phyloP scores from a whole-genome alignment of 768 basidiomycete species.

The Hericium rajendrae region DNA sequence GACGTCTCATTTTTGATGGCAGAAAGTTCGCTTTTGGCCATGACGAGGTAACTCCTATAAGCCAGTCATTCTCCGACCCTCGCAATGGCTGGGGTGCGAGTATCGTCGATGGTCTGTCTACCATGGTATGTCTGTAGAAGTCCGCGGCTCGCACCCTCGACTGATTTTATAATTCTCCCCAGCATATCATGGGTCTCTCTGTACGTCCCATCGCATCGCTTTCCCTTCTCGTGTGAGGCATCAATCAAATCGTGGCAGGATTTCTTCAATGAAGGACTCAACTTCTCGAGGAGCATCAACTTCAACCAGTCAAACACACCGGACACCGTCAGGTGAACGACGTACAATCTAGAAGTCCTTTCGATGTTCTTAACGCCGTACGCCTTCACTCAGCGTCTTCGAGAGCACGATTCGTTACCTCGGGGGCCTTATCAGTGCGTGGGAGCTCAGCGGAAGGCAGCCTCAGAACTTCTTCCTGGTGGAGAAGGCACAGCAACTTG shows the following conservation, averaged over 20 bases:
- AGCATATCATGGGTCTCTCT: conserved; percentile 51
- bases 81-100: conserved; percentile 45
- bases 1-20: background rate
- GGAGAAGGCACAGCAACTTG: conserved; percentile 51
- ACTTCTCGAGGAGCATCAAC: conserved; percentile 43
- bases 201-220: conserved; percentile 19
- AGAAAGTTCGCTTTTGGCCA: conserved; percentile 52
- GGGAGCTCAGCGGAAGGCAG: conserved; percentile 50
- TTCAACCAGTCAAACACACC: conserved; percentile 39
- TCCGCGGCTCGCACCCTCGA: too few relatives aligned
- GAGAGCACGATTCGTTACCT: conserved; percentile 72
- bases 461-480: conserved; percentile 37
- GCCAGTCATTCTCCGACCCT: conserved; percentile 28
- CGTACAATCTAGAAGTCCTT: background rate
- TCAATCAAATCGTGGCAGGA: conserved; percentile 19
- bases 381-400: conserved; percentile 24
- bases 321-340: conserved; percentile 34
- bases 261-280: conserved; percentile 44
- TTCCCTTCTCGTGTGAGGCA: too few relatives aligned
- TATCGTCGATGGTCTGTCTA: conserved; percentile 52
- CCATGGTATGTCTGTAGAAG: conserved; percentile 34
- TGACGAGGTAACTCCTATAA: conserved; percentile 47
- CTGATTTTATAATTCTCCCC: conserved; percentile 15
- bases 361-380: background rate
- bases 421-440: conserved; percentile 58